Conservation (phyloP, 2,329 filamentous ascomycete genomes). For the Karstenula rhodostoma region DNA sequence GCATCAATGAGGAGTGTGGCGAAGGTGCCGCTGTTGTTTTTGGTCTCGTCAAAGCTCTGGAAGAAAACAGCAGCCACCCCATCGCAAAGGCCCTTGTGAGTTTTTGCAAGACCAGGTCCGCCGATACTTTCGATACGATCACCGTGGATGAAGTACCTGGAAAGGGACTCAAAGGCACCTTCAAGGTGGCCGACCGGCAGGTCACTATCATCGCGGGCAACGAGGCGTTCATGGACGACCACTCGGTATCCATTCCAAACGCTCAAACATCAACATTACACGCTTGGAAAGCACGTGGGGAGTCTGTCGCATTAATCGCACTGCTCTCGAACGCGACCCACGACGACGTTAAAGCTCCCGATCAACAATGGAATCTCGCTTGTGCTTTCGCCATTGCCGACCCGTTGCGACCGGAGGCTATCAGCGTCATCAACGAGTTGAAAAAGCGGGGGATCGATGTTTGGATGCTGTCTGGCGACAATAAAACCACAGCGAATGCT, state of each 20-base stretch:
- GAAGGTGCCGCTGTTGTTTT: constrained; percentile 54
- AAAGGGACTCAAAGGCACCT: constrained; percentile 71
- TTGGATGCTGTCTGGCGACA: constrained; percentile 95
- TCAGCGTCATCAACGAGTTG: constrained; percentile 69
- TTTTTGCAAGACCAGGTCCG: constrained; percentile 60
- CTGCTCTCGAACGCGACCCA: constrained; percentile 17
- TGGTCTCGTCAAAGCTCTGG: constrained; percentile 66
- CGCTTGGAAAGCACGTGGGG: constrained; percentile 52
- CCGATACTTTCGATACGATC: constrained; percentile 30
- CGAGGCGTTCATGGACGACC: constrained; percentile 68
- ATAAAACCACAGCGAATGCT: constrained; percentile 80
- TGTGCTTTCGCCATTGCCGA: constrained; percentile 81
- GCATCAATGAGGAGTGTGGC: constrained; percentile 37
- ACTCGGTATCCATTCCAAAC: constrained; percentile 41
- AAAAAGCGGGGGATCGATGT: constrained; percentile 73
- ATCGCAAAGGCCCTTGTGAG: constrained; percentile 74
- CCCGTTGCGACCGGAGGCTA: constrained; percentile 77
- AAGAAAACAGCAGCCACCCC: constrained; percentile 78
- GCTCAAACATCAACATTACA: constrained; percentile 34
- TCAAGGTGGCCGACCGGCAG: constrained; percentile 44
- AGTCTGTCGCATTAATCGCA: constrained; percentile 54
- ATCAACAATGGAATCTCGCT: constrained; percentile 58
- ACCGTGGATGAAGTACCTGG: constrained; percentile 73
- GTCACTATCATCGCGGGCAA: constrained; percentile 71
- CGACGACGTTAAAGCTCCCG: constrained; percentile 3